phyloP scores from a whole-genome alignment of 495 filamentous ascomycete genomes.

The Filosporella fistucella region DNA sequence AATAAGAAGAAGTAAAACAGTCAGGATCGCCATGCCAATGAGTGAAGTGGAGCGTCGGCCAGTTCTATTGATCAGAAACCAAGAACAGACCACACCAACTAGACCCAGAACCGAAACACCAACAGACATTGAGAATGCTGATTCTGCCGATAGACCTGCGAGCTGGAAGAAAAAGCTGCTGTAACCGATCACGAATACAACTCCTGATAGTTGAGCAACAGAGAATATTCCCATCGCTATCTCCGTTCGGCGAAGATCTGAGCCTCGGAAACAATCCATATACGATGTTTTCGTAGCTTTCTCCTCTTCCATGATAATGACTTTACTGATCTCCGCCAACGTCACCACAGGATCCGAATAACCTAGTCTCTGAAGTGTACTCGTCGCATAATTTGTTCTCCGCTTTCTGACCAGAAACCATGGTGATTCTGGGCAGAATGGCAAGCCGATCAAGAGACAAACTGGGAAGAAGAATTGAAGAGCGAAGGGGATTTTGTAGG shows the following conservation, averaged over 20 bases:
- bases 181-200: conserved; percentile 51
- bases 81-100: conserved; percentile 44
- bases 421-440: conserved; percentile 63
- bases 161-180: conserved; percentile 64
- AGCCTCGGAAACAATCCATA: conserved; percentile 62
- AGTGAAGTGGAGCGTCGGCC: conserved; percentile 46
- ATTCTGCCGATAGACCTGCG: conserved; percentile 52
- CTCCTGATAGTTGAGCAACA: conserved; percentile 11
- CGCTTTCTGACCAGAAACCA: conserved; percentile 4
- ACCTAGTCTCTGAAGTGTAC: not conserved
- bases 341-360: not conserved
- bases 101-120: conserved; percentile 44
- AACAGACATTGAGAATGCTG: conserved; percentile 47
- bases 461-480: conserved; percentile 69
- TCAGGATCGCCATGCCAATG: not conserved
- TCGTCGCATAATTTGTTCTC: not conserved
- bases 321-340: not conserved
- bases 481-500: conserved; percentile 16
- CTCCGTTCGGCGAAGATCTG: conserved; percentile 62
- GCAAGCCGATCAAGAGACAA: conserved; percentile 46
- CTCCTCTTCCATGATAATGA: conserved; percentile 3
- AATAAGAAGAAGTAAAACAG: conserved; percentile 24
- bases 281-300: conserved; percentile 32
- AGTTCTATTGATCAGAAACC: conserved; percentile 42
- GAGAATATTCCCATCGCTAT: conserved; percentile 70